Percentiles rank a stretch among this genome's conserved stretches.
These are phyloP conservation scores for Penicillium capsulatum DNA, from an alignment of 2,329 filamentous ascomycete species.

Conservation along the genomic window DNA sequence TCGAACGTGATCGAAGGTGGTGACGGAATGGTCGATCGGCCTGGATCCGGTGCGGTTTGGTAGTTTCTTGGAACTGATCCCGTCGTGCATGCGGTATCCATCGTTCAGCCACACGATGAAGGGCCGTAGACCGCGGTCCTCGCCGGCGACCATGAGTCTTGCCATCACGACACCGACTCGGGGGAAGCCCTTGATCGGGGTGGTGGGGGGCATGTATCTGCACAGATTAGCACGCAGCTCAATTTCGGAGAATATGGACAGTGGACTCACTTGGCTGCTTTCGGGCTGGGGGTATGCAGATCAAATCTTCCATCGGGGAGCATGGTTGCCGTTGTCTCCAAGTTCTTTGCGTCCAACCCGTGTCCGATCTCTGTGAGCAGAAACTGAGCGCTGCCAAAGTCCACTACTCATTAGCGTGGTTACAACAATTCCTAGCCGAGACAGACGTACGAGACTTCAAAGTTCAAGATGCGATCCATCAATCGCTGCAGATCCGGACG, in stretches of 20 bases:
- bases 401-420: neutral
- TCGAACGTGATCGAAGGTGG: constrained; percentile 17
- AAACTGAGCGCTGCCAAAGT: constrained; percentile 26
- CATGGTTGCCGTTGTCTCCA: constrained; percentile 39
- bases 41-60: constrained; percentile 6
- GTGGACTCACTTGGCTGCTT: constrained; percentile 34
- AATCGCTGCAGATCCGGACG: neutral
- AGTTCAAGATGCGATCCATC: neutral
- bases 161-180: constrained; percentile 19
- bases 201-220: constrained; percentile 24
- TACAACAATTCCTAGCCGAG: neutral
- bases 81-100: constrained; percentile 19
- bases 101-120: constrained; percentile 21
- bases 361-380: constrained; percentile 42
- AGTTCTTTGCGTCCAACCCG: constrained; percentile 38
- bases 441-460: constrained; percentile 3
- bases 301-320: constrained; percentile 33
- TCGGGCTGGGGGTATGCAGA: constrained; percentile 30
- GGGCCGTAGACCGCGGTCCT: constrained; percentile 18
- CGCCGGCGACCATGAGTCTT: constrained; percentile 15
- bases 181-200: constrained; percentile 12
- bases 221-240: neutral
- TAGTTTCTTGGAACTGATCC: constrained; percentile 10
- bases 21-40: constrained; percentile 20
- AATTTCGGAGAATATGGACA: constrained; percentile 1